Base-by-base conservation (phyloP, 305 asterid genomes). In the Solanum chacoense region DNA sequence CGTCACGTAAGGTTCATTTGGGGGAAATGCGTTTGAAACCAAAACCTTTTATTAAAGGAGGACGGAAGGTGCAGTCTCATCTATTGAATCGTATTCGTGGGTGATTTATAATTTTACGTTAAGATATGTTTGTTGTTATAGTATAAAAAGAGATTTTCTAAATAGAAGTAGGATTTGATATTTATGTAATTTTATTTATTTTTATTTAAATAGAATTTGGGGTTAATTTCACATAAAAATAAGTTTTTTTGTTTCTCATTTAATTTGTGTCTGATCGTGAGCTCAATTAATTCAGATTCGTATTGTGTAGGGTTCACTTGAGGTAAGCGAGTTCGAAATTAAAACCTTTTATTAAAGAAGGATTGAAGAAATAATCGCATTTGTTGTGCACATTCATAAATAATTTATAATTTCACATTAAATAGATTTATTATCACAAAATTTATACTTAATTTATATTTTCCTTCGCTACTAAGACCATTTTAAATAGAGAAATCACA, bases 351-450 rank as follows among this genome's bases (percentile, higher is more conserved):
- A 59, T 20, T 59, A 8, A 59, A 20, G 1, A 20, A 59, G 2
- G 0, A 8, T 0, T 0, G 5, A 20, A 59, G 0, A 20, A 59
- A 59, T 20, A 59, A 4, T 59, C 26, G 0, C 69, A 22, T 59
- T 0, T 8, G 0, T 18, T 3, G 5, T 20, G 69, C 12, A 20
- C 69, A 20, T 59, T 59, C 69, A 20, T 20, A 1, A 20, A 59
- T 59, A 0, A 20, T 59, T 59, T 59, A 59, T 59, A 59, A 22
- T 8, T 20, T 59, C 11, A 20, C 69, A 8, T 59, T 59, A 20
- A 59, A 20, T 55, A 18, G 0, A 0, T 55, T 55, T 55, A 18
- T 11, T 5, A 67, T n/a, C 26, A 11, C 3, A 11, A 24, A 24
- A 11, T 5, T 11, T 67, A 2, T 67, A 67, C 31, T 67, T 67